These are phyloP conservation scores for Hymenoscyphus albidus DNA, from an alignment of 2,329 filamentous ascomycete species.

Conservation along the genomic window DNA sequence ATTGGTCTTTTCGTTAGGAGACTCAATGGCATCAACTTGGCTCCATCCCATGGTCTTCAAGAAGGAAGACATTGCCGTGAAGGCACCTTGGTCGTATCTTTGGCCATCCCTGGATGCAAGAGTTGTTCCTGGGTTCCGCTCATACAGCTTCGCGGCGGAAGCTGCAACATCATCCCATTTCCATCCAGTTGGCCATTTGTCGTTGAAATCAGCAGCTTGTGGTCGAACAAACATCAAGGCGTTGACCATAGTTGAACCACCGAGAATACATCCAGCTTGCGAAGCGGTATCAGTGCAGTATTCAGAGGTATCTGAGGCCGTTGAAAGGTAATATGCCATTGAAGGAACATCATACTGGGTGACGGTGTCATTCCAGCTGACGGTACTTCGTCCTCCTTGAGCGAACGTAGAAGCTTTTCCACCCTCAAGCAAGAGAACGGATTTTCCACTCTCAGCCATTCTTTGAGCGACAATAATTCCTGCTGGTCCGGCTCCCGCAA, in stretches of 20 bases:
- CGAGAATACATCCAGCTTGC: slow-evolving; percentile 67
- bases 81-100: slow-evolving; percentile 62
- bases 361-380: slow-evolving; percentile 35
- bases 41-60: slow-evolving; percentile 53
- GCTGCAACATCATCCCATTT: slow-evolving; percentile 57
- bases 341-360: slow-evolving; percentile 68
- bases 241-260: slow-evolving; percentile 53
- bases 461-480: slow-evolving; percentile 54
- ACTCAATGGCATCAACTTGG: slow-evolving; percentile 35
- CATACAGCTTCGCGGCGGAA: slow-evolving; percentile 59
- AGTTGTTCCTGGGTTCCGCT: slow-evolving; percentile 64
- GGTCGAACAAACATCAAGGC: slow-evolving; percentile 64
- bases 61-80: slow-evolving; percentile 51
- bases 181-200: slow-evolving; percentile 65
- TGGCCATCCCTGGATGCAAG: slow-evolving; percentile 61
- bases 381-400: slow-evolving; percentile 20
- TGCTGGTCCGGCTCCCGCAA: slow-evolving; percentile 59
- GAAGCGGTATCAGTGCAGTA: slow-evolving; percentile 48
- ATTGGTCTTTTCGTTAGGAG: slow-evolving; percentile 60
- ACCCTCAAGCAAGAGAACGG: slow-evolving; percentile 41
- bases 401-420: slow-evolving; percentile 22
- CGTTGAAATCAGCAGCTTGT: slow-evolving; percentile 62
- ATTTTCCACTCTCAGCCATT: slow-evolving; percentile 45
- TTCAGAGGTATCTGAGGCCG: slow-evolving; percentile 49
- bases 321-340: slow-evolving; percentile 61